Base-by-base conservation (phyloP, 2,329 filamentous ascomycete genomes). In the Alternaria angustiovoidea region DNA sequence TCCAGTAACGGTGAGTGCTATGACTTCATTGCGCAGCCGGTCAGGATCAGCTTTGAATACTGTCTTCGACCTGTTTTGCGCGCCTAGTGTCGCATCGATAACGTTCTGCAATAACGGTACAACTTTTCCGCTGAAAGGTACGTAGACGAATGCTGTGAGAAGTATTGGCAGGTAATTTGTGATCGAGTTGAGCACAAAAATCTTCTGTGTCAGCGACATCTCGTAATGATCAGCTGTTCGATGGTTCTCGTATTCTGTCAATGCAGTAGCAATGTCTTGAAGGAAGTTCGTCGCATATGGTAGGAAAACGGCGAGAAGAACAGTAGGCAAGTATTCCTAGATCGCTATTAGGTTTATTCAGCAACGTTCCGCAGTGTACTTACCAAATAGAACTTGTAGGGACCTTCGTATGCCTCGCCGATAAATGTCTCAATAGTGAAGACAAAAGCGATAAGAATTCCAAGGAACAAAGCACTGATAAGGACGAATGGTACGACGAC, bases 181-280 rank as follows among this genome's bases (percentile, higher is more conserved):
- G n/a, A 77, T 71, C 5, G 72, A 76, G 61, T 75, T 75, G 7
- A 77, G 62, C 7, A 77, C 70, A 32, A 77, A 77, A 4, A 74
- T 67, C 59, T 77, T 77, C 32, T 75, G 74, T 6, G 73, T 77
- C 7, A 75, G 59, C 5, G 74, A 74, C 70, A 75, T 75, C 41
- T 76, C 74, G 54, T 76, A 64, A 22, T 71, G 61, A 44, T 74
- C 72, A 38, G 60, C 60, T 16, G 75, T 77, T 44, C 73, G 67
- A 47, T 77, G 73, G 41, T 77, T 77, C 41, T 77, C 75, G 51
- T 72, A 77, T 52, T 76, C 68, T 4, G 74, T 76, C 61, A 77
- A 61, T 20, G 46, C 54, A n/a, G 64, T 65, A 16, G 74, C 75
- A 12, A 73, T 62, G 16, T 62, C 51, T 47, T 76, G 71, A 0